Base-by-base conservation (phyloP, 306 rosid genomes). In the Rubus idaeus region DNA sequence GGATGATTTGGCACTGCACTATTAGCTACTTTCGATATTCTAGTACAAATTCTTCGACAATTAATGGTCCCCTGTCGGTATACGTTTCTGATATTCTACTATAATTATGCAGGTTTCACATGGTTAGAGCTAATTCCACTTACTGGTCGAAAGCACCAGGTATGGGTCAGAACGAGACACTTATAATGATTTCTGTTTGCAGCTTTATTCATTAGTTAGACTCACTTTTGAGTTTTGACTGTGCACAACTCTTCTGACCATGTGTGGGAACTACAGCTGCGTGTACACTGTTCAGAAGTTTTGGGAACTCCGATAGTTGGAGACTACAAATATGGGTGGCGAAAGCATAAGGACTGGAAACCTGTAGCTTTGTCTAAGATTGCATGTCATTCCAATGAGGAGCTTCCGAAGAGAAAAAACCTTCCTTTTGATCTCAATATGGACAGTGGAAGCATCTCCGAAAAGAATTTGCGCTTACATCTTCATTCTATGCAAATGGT, bases 71-170 rank as follows among this genome's bases (percentile, higher is more conserved):
- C 21, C 8, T 8, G 23, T 41, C 68, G 77, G 53, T 70, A 53
- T 61, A 45, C 60, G 52, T 56, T 77, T 58, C 72, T 79, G 53
- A 73, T 60, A 80, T 69, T 78, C 69, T 60, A 49, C 55, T 3
- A 58, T 44, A 67, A 68, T 69, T 63, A 51, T 90, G 84, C 91
- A 95, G 98, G 97, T 66, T 95, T 55, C 75, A 77, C 97, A 57
- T 95, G 98, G 98, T 80, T 95, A 81, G 97, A 95, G 88, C 82
- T 95, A 74, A 87, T 87, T 66, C 98, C 97, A 73, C 83, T 90
- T 73, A 95, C 97, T 8, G 97, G 98, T 68, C 89, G 97, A 87
- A 95, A 95, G 83, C 98, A 95, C 88, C 98, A 95, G 97, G 98
- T 95, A 75, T 66, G 51, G 58, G 17, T 67, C 63, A 44, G 65